Conservation (phyloP, 208 protist species). For the Leishmania gerbilli region DNA sequence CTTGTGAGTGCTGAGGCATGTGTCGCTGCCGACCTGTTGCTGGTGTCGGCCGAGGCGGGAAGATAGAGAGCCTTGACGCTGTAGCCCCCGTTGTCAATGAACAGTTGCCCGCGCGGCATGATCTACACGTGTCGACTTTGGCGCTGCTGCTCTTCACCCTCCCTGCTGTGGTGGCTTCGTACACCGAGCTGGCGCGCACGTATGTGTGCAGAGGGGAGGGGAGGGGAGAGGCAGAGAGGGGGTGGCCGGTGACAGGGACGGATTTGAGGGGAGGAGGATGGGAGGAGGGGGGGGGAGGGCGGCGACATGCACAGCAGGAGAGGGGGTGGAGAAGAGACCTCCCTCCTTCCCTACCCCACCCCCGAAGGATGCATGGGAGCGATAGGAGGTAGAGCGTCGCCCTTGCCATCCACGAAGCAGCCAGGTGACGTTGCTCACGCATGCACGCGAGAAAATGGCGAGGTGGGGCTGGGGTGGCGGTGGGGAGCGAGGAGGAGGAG, state of each 20-base stretch:
- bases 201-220: background rate
- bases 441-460: background rate
- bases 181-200: background rate
- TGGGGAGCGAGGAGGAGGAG: background rate
- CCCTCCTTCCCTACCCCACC: too few relatives aligned
- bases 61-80: conserved; percentile 78
- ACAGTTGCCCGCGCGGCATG: conserved; percentile 41
- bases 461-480: background rate
- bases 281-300: too few relatives aligned
- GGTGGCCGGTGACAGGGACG: background rate
- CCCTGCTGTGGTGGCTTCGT: background rate
- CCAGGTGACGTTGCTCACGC: background rate
- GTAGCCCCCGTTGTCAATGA: conserved; percentile 85
- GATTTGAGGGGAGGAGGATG: background rate
- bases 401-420: background rate
- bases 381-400: too few relatives aligned
- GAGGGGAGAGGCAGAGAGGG: background rate
- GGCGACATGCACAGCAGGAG: background rate
- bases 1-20: background rate
- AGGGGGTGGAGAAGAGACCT: background rate
- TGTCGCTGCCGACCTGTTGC: background rate
- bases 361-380: background rate
- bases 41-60: conserved; percentile 10
- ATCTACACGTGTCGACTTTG: background rate
- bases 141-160: background rate